Evolutionary conservation across 1,139 yeast genomes (phyloP).

Genomic region (Maudiozyma humilis): DNA sequence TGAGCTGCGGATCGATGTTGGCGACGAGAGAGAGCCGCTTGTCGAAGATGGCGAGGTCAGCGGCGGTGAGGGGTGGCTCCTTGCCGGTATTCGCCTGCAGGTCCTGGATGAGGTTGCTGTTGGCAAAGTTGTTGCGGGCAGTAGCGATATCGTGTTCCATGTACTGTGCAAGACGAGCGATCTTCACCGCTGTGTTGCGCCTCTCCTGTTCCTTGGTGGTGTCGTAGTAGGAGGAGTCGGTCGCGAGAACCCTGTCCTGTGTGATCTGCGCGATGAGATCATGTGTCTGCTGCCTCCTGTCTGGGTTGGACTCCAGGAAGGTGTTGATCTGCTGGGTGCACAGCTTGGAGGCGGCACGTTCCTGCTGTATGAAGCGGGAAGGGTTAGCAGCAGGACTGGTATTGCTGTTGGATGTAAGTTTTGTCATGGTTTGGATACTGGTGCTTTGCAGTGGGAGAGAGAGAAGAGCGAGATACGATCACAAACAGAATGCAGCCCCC

Average conservation of each 20-base stretch:
- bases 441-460: too few species aligned
- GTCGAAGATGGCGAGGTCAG: conserved; percentile 36
- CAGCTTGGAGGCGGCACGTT: conserved; percentile 42
- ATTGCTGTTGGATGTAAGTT: conserved; percentile 19
- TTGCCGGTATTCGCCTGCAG: conserved; percentile 17
- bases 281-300: conserved; percentile 42
- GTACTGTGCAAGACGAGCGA: conserved; percentile 42
- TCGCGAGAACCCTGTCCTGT: conserved; percentile 48
- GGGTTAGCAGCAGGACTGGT: conserved; percentile 24
- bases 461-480: too few species aligned
- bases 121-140: conserved; percentile 18
- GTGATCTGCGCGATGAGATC: conserved; percentile 39
- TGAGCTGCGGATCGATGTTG: conserved; percentile 49
- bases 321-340: conserved; percentile 43
- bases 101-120: conserved; percentile 21
- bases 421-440: too few species aligned
- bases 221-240: conserved; percentile 46
- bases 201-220: conserved; percentile 43
- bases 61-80: conserved; percentile 18
- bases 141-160: conserved; percentile 38
- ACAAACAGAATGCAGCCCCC: too few species aligned
- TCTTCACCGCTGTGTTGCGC: conserved; percentile 45
- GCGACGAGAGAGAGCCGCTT: conserved; percentile 37
- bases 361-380: conserved; percentile 35
- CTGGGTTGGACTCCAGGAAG: conserved; percentile 49